Evolutionary conservation across 2,329 filamentous ascomycete genomes (phyloP).

Genomic region (Microascus cirrosus): DNA sequence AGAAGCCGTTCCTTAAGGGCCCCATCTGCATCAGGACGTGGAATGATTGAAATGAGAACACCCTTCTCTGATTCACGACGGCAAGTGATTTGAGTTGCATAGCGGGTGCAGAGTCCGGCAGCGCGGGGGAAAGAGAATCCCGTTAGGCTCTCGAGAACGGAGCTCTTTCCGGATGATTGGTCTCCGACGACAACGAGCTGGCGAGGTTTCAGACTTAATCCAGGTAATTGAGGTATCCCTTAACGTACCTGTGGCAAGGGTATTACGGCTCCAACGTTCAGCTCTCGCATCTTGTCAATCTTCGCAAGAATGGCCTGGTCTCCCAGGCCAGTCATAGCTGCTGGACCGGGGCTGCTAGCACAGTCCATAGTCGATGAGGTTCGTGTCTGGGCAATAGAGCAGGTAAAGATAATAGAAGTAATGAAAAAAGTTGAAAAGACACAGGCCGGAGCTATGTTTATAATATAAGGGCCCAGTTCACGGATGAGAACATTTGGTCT

Average conservation of each 20-base stretch:
- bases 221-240: neutral
- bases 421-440: too few relatives aligned
- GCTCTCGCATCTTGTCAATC: conserved; percentile 24
- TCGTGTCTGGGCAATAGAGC: too few relatives aligned
- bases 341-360: too few relatives aligned
- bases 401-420: too few relatives aligned
- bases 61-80: conserved; percentile 20
- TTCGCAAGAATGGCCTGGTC: conserved; percentile 28
- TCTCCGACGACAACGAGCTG: conserved; percentile 14
- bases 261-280: neutral
- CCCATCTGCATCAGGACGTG: conserved; percentile 10
- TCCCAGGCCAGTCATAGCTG: conserved; percentile 7
- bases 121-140: conserved; percentile 13
- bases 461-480: too few relatives aligned
- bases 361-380: too few relatives aligned
- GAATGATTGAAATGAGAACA: conserved; percentile 30
- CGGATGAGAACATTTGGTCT: too few relatives aligned
- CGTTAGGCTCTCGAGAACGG: conserved; percentile 12
- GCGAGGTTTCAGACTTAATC: neutral
- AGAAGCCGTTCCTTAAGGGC: conserved; percentile 7
- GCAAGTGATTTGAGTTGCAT: conserved; percentile 16
- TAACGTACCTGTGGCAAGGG: neutral
- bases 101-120: conserved; percentile 11
- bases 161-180: conserved; percentile 14
- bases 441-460: too few relatives aligned